Evolutionary conservation across 2,329 filamentous ascomycete genomes (phyloP).

Genomic region (Coniochaeta ligniaria): DNA sequence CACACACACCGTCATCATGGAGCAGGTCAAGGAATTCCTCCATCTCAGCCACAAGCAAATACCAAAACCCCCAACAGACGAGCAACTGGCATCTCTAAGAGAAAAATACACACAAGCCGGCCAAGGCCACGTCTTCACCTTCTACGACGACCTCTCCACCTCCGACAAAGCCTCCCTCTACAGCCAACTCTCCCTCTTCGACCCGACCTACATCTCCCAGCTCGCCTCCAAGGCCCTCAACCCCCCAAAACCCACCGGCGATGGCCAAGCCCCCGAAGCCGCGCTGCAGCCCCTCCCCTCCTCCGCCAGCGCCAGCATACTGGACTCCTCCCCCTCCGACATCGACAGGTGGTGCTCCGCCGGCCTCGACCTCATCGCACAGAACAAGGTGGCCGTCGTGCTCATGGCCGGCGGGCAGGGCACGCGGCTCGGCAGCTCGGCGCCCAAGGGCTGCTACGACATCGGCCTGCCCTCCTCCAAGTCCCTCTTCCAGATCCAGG

Average conservation of each 20-base stretch:
- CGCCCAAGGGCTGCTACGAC: slow-evolving; percentile 95
- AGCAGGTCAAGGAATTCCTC: slow-evolving; percentile 34
- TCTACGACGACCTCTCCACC: slow-evolving; percentile 71
- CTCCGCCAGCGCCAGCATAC: slow-evolving; percentile 78
- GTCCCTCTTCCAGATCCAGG: slow-evolving; percentile 95
- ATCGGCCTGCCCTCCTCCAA: slow-evolving; percentile 91
- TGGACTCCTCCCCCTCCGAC: slow-evolving; percentile 76
- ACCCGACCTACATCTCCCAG: slow-evolving; percentile 81
- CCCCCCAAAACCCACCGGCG: slow-evolving; percentile 56
- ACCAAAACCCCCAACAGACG: slow-evolving; percentile 54
- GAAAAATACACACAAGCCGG: slow-evolving; percentile 66
- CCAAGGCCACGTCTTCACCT: slow-evolving; percentile 79
- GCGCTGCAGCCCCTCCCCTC: slow-evolving; percentile 81
- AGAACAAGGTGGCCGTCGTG: slow-evolving; percentile 76
- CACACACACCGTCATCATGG: slow-evolving; percentile 24
- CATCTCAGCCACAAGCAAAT: slow-evolving; percentile 19
- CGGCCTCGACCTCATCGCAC: slow-evolving; percentile 70
- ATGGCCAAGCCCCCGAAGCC: slow-evolving; percentile 34
- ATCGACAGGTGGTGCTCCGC: slow-evolving; percentile 78
- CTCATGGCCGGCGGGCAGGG: slow-evolving; percentile 97
- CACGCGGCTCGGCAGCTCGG: slow-evolving; percentile 87
- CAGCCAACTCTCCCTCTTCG: slow-evolving; percentile 73
- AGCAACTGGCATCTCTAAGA: slow-evolving; percentile 61
- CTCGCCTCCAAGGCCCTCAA: slow-evolving; percentile 77
- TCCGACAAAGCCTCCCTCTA: slow-evolving; percentile 73